phyloP scores from a whole-genome alignment of 2,329 filamentous ascomycete species.

The Xylaria sp. region DNA sequence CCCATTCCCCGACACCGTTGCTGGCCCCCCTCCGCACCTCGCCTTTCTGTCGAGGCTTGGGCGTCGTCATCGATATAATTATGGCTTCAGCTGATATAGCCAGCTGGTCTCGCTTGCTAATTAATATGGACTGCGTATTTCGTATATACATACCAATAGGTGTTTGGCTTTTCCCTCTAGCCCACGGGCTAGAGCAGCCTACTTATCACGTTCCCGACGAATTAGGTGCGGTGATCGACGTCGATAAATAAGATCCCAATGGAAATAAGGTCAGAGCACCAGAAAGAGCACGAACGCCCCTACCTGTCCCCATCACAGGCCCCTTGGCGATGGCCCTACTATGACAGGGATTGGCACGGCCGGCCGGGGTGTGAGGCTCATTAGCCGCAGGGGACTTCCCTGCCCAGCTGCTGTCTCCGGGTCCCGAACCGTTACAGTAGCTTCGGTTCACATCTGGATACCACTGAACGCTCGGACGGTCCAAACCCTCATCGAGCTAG shows the following conservation, averaged over 20 bases:
- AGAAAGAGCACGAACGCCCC: slow-evolving; percentile 10
- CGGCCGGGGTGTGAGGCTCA: slow-evolving; percentile 18
- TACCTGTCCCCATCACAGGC: slow-evolving; percentile 9
- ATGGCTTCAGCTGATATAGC: neutral
- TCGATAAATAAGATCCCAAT: neutral
- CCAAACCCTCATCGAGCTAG: neutral
- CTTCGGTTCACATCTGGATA: slow-evolving; percentile 24
- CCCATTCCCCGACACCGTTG: neutral
- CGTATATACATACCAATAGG: no score
- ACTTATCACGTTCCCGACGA: neutral
- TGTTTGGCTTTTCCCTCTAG: neutral
- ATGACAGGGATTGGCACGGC: slow-evolving; percentile 17
- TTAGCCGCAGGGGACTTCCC: neutral
- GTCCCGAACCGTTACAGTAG: slow-evolving; percentile 17
- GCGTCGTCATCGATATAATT: neutral
- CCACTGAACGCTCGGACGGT: slow-evolving; percentile 15
- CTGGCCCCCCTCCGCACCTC: neutral
- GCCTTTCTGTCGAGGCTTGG: neutral
- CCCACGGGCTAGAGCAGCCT: neutral
- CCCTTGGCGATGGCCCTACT: slow-evolving; percentile 15
- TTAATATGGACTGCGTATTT: no score
- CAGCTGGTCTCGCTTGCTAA: neutral
- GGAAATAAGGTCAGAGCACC: neutral
- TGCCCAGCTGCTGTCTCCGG: slow-evolving; percentile 11
- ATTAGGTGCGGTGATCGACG: neutral